Evolutionary conservation across 2,329 filamentous ascomycete species (phyloP).

Genomic region (Penicillium sp.): DNA sequence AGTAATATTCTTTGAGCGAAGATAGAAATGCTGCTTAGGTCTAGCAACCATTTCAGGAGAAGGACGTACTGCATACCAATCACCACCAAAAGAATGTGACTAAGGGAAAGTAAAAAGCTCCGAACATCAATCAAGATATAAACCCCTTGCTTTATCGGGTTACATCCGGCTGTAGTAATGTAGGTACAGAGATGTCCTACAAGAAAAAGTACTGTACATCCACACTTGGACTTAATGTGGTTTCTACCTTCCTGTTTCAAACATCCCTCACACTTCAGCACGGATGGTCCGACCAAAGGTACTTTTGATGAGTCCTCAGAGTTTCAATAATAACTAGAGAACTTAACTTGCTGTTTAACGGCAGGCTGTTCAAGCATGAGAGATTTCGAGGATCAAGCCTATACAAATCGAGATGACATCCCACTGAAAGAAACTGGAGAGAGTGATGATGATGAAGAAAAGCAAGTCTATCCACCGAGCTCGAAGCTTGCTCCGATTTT

Average conservation of each 20-base stretch:
- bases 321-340: not conserved
- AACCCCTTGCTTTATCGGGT: slow-evolving; percentile 1
- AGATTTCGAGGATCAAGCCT: slow-evolving; percentile 7
- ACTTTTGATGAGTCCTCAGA: not conserved
- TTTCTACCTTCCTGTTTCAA: not conserved
- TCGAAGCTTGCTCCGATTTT: slow-evolving; percentile 29
- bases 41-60: not conserved
- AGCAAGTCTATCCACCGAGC: slow-evolving; percentile 27
- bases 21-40: not conserved
- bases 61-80: slow-evolving; percentile 1
- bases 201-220: not conserved
- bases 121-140: not conserved
- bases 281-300: slow-evolving; percentile 1
- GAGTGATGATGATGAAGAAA: slow-evolving; percentile 15
- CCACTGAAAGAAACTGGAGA: slow-evolving; percentile 14
- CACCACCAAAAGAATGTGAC: not conserved
- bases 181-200: not conserved
- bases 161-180: not conserved
- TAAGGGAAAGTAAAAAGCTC: not conserved
- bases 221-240: not conserved
- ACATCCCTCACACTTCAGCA: not conserved
- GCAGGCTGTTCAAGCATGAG: slow-evolving; percentile 6
- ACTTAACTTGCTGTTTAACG: slow-evolving; percentile 7
- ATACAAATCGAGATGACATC: slow-evolving; percentile 15
- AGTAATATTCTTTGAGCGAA: not conserved